Base-by-base conservation (phyloP, 75 land plant species). In the Selaginella moellendorffii region DNA sequence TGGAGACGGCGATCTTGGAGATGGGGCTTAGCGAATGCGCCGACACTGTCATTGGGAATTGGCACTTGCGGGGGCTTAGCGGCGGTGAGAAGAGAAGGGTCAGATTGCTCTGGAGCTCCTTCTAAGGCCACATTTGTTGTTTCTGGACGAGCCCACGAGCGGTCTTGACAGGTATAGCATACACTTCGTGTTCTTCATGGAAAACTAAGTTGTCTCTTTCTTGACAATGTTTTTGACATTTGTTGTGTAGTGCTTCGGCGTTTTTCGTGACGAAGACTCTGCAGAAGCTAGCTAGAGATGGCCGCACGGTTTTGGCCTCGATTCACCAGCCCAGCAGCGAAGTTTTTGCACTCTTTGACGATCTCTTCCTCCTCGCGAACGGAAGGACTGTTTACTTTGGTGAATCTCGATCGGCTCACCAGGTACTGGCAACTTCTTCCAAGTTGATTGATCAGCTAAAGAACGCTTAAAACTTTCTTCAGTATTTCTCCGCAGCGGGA, bases 281-380 rank as follows among this genome's bases (percentile, higher is more conserved):
- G 9, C 19, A 56, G 19, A 56, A 56, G 21, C 59, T 56, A n/a
- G 59, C 59, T 2, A 56, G 24, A 19, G 59, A 56, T 56, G 59
- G 59, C n/a, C 5, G 59, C 5, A 56, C 59, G 8, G 24, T 56
- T 2, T 8, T 56, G 8, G 59, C 59, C 2, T 56, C 59, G 23
- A 56, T 56, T 19, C 59, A 56, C n/a, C 59, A 56, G 19, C 59
- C 59, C 24, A 56, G 59, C 59, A 56, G 59, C 59, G 59, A 56
- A 56, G 59, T 56, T 5, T 56, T 56, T 56, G 59, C 59, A 9
- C 24, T 56, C 25, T 56, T 56, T 56, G 59, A 56, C n/a, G 59
- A 56, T 19, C 21, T 56, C 2, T 56, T 56, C 59, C 24, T 56
- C 25, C 59, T 56, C n/a, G 59, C 59, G n/a, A 56, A 56, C 24